Evolutionary conservation across 2,329 filamentous ascomycete species (phyloP).

Genomic region (Curvularia sp.): DNA sequence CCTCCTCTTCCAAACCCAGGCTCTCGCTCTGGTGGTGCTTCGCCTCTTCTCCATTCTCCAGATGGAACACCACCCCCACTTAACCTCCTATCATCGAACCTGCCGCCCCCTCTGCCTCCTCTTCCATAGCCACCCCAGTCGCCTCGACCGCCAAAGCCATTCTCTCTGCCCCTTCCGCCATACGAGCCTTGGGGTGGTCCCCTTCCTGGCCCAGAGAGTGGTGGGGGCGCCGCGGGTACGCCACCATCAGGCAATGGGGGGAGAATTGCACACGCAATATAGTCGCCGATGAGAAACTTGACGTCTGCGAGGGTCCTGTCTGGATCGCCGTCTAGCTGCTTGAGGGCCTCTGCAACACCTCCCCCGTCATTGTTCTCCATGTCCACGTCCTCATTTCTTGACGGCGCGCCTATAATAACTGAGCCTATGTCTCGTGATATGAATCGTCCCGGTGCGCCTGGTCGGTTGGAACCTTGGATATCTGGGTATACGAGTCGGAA

Average conservation of each 20-base stretch:
- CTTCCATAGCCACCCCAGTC: constrained; percentile 38
- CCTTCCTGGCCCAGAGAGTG: constrained; percentile 46
- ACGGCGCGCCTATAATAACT: constrained; percentile 69
- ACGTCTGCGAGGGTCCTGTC: constrained; percentile 78
- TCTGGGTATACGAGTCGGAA: constrained; percentile 89
- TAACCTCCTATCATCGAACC: constrained; percentile 48
- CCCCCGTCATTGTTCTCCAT: constrained; percentile 22
- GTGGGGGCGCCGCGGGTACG: constrained; percentile 67
- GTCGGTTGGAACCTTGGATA: constrained; percentile 57
- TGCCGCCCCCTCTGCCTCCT: constrained; percentile 43
- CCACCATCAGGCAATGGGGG: constrained; percentile 76
- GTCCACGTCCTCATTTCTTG: constrained; percentile 30
- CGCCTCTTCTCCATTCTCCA: constrained; percentile 73
- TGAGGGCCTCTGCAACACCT: constrained; percentile 43
- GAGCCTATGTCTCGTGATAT: constrained; percentile 82
- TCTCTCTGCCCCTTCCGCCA: constrained; percentile 39
- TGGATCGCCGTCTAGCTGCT: constrained; percentile 64
- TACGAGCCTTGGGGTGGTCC: constrained; percentile 39
- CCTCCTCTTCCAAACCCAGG: constrained; percentile 34
- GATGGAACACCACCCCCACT: constrained; percentile 54
- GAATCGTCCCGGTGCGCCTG: constrained; percentile 65
- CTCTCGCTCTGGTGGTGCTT: constrained; percentile 63
- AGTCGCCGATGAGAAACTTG: constrained; percentile 88
- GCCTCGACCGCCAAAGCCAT: constrained; percentile 45
- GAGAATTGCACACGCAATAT: constrained; percentile 80